Evolutionary conservation across 2,329 filamentous ascomycete genomes (phyloP).

Genomic region (Dactylellina parvicollis): DNA sequence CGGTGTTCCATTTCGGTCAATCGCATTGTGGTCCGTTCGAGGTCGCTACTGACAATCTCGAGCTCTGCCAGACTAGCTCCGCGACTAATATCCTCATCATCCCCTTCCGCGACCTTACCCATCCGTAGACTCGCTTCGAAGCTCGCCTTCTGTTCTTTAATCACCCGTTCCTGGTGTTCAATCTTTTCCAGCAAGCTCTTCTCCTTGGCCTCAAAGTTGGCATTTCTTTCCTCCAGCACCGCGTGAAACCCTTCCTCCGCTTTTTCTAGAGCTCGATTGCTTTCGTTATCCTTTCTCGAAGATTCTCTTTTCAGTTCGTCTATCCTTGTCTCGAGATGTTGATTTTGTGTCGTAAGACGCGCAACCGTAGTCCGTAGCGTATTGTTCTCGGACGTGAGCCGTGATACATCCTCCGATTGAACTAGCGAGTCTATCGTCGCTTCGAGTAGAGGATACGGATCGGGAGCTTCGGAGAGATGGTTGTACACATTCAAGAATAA

Average conservation of each 20-base stretch:
- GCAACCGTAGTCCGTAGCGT: conserved; percentile 82
- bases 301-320: conserved; percentile 60
- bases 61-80: conserved; percentile 73
- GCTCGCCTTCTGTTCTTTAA: conserved; percentile 95
- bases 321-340: conserved; percentile 59
- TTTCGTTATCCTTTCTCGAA: conserved; percentile 67
- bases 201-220: conserved; percentile 96
- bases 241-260: conserved; percentile 93
- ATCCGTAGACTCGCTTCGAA: conserved; percentile 95
- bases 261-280: conserved; percentile 82
- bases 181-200: conserved; percentile 89
- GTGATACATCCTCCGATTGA: conserved; percentile 88
- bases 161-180: conserved; percentile 87
- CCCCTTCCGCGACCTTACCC: conserved; percentile 64
- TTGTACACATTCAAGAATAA: conserved; percentile 94
- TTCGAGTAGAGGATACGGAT: conserved; percentile 95
- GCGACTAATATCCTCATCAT: conserved; percentile 77
- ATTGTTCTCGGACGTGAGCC: conserved; percentile 85
- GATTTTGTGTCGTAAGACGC: conserved; percentile 56
- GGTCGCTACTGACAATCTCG: conserved; percentile 88
- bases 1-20: conserved; percentile 90
- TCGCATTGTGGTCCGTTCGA: conserved; percentile 86
- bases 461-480: conserved; percentile 90
- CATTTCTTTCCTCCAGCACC: conserved; percentile 89
- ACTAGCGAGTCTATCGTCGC: conserved; percentile 95